A percentile compares a stretch with the other conserved stretches of the same genome.
phyloP scores from a whole-genome alignment of 345 rosid genomes.

The Crucihimalaya himalaica region DNA sequence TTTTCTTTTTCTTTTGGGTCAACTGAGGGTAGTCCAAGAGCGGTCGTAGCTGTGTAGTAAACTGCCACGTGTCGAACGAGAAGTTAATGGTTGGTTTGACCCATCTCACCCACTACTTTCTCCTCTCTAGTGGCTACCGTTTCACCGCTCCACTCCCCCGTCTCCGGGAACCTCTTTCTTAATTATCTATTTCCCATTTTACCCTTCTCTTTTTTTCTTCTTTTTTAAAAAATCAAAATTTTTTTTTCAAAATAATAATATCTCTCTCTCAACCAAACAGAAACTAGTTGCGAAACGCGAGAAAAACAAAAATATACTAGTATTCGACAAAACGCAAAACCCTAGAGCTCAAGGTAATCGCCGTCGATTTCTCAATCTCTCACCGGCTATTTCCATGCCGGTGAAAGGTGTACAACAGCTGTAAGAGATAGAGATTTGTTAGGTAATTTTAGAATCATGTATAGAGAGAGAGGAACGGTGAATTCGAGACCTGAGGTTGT shows the following conservation, averaged over 20 bases:
- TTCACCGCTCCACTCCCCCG: conserved; percentile 33
- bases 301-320: conserved; percentile 14
- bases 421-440: neutral
- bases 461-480: conserved; percentile 50
- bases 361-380: conserved; percentile 19
- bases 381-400: conserved; percentile 26
- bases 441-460: conserved; percentile 21
- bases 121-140: conserved; percentile 23
- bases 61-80: neutral
- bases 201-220: neutral
- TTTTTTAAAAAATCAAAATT: neutral
- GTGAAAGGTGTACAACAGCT: conserved; percentile 8
- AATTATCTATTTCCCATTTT: conserved; percentile 29
- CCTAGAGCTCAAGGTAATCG: conserved; percentile 33
- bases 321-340: conserved; percentile 30
- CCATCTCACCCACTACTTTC: conserved; percentile 16
- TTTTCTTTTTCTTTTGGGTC: too few relatives aligned
- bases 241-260: neutral
- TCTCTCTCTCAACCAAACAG: neutral
- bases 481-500: conserved; percentile 67
- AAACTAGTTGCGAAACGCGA: conserved; percentile 14
- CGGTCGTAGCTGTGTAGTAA: neutral
- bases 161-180: conserved; percentile 14
- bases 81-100: neutral
- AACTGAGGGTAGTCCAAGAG: too few relatives aligned